phyloP scores from a whole-genome alignment of 495 filamentous ascomycete species.

The Massariosphaeria phaeospora region DNA sequence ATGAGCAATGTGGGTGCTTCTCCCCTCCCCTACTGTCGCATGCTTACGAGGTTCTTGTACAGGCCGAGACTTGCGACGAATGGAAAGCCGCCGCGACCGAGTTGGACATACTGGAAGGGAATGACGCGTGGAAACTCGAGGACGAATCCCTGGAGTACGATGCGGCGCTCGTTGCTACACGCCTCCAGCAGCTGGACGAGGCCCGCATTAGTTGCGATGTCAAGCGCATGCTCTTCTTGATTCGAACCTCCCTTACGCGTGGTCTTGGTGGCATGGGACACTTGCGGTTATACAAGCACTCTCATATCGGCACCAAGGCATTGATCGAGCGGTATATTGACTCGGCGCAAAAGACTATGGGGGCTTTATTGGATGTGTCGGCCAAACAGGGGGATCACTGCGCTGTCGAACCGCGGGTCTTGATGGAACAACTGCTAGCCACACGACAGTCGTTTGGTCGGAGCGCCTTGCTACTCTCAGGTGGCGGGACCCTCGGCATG shows the following conservation, averaged over 20 bases:
- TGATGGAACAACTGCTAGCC: constrained; percentile 69
- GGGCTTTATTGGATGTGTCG: constrained; percentile 61
- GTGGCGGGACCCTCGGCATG: constrained; percentile 94
- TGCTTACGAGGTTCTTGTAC: neutral
- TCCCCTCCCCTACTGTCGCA: neutral
- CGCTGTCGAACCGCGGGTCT: constrained; percentile 56
- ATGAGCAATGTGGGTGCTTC: constrained; percentile 31
- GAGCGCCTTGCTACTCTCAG: constrained; percentile 80
- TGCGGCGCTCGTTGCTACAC: constrained; percentile 58
- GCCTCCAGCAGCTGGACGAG: constrained; percentile 67
- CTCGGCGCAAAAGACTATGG: constrained; percentile 66
- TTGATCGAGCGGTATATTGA: constrained; percentile 84
- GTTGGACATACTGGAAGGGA: constrained; percentile 73
- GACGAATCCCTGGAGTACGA: constrained; percentile 65
- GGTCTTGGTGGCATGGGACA: constrained; percentile 84
- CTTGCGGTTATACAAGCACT: constrained; percentile 74
- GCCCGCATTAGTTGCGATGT: constrained; percentile 72
- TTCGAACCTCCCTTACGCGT: constrained; percentile 75
- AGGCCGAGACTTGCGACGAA: constrained; percentile 39
- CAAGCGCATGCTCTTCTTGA: constrained; percentile 67
- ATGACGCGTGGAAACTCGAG: constrained; percentile 75
- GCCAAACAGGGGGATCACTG: constrained; percentile 48
- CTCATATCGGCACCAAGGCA: constrained; percentile 78
- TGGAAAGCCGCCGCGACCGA: constrained; percentile 59
- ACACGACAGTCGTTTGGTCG: constrained; percentile 83